Percentiles rank a stretch among this genome's conserved stretches.
Conservation (phyloP, 345 rosid genomes). For the Eucalyptus globulus region DNA sequence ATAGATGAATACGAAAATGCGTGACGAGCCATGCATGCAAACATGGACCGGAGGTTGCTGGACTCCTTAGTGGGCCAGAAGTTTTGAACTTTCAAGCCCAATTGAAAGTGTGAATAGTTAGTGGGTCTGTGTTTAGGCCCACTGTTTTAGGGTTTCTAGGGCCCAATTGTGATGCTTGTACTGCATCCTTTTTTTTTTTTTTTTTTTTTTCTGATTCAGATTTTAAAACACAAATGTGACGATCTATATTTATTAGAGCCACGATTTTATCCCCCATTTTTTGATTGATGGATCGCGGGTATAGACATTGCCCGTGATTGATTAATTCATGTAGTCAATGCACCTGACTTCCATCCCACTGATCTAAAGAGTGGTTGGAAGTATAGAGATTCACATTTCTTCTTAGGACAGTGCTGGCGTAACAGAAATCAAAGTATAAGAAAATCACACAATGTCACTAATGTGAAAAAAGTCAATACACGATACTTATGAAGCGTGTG, state of each 20-base stretch:
- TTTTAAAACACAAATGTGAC: not conserved
- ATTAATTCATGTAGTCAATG: not conserved
- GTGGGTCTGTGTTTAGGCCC: not conserved
- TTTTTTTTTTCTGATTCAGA: not conserved
- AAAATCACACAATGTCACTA: not conserved
- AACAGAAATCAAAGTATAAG: not conserved
- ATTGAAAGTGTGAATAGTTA: not conserved
- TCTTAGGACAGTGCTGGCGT: not conserved
- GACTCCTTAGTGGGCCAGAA: not conserved
- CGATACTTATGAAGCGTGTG: accelerated
- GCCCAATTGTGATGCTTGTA: not conserved
- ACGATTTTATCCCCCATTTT: not conserved
- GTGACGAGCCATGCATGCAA: not conserved
- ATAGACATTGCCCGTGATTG: not conserved
- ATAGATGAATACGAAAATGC: not conserved
- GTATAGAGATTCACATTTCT: not conserved
- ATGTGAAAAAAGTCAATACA: not conserved
- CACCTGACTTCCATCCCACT: too few species aligned
- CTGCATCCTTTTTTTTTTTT: not conserved
- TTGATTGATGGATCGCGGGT: not conserved
- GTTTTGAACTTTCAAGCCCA: not conserved
- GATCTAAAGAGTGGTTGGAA: not conserved
- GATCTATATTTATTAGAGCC: not conserved
- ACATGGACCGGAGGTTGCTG: not conserved
- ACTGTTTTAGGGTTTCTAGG: not conserved